Percentiles rank a stretch among this genome's conserved stretches.
phyloP scores from a whole-genome alignment of 257 asterid species.

The Nicotiana otophora region DNA sequence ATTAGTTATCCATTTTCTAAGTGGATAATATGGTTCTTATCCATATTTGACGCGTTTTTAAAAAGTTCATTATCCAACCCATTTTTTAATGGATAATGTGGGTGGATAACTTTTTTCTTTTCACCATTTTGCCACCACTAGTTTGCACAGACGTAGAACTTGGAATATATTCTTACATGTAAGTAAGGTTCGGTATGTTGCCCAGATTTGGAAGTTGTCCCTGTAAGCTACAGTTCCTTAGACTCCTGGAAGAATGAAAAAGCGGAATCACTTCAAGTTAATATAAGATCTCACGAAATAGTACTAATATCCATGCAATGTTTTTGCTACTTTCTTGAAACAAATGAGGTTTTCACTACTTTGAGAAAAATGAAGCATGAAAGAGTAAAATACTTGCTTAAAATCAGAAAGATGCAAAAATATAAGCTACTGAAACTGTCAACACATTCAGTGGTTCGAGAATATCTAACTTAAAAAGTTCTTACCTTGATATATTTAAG shows the following conservation, averaged over 20 bases:
- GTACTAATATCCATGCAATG: not conserved
- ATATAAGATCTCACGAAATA: not conserved
- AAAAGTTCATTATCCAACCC: too few species aligned
- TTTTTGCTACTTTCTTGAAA: not conserved
- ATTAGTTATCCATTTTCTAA: too few species aligned
- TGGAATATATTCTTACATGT: slow-evolving; percentile 51
- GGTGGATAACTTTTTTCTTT: too few species aligned
- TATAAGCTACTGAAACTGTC: not conserved
- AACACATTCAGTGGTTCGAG: not conserved
- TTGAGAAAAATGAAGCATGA: not conserved
- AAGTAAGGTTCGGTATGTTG: slow-evolving; percentile 52
- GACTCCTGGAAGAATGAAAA: slow-evolving; percentile 67
- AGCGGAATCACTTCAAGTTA: not conserved
- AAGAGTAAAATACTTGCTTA: not conserved
- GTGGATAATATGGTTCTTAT: too few species aligned
- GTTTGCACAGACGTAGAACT: not conserved
- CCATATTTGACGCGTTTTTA: too few species aligned
- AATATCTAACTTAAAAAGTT: not conserved
- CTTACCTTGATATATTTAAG: not conserved
- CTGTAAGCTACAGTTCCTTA: slow-evolving; percentile 86
- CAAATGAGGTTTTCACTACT: not conserved
- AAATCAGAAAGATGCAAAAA: not conserved
- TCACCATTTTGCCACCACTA: too few species aligned
- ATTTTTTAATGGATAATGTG: too few species aligned
- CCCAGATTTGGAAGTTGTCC: slow-evolving; percentile 84